These are phyloP conservation scores for Prunus armeniaca DNA, from an alignment of 306 rosid genomes.

Conservation along the genomic window DNA sequence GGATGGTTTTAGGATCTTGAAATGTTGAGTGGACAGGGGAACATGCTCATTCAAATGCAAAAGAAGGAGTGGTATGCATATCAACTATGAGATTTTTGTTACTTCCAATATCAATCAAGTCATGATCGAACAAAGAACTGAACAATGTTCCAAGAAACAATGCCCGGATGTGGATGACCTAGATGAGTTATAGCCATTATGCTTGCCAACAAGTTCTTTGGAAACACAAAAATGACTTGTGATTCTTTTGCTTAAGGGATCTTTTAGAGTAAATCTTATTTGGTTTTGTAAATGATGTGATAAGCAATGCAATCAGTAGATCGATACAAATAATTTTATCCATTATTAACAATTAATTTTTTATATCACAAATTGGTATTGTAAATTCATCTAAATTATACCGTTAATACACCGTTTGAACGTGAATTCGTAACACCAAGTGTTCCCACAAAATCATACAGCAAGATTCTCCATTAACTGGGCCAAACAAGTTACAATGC, in stretches of 20 bases:
- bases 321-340: too few species aligned
- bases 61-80: neutral
- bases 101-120: neutral
- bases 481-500: neutral
- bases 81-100: neutral
- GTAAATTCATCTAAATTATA: too few species aligned
- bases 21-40: neutral
- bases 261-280: neutral
- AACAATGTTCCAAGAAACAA: neutral
- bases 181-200: neutral
- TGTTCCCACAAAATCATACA: too few species aligned
- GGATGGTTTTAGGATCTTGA: constrained; percentile 11
- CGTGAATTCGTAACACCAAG: too few species aligned
- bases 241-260: neutral
- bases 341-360: too few species aligned
- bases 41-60: neutral
- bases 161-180: neutral
- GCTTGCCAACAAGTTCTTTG: neutral
- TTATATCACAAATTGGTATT: too few species aligned
- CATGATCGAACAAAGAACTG: neutral
- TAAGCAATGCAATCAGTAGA: too few species aligned
- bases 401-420: too few species aligned
- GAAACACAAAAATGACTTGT: neutral
- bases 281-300: too few species aligned
- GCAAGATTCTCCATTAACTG: too few species aligned